phyloP scores from a whole-genome alignment of 768 basidiomycete genomes.

The Thelephora ganbajun region DNA sequence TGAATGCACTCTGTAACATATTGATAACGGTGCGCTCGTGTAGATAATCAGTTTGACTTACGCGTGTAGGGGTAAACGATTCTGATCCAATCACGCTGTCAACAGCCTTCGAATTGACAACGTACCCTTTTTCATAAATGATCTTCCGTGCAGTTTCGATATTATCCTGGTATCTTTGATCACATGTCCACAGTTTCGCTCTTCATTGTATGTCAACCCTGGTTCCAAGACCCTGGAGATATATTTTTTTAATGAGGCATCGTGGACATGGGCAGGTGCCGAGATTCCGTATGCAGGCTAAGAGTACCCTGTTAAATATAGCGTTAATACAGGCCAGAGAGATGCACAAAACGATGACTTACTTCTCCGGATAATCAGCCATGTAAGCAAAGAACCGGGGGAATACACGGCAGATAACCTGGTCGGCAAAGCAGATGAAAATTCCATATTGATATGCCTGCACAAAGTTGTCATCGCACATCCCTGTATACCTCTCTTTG shows the following conservation, averaged over 20 bases:
- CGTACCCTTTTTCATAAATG: conserved; percentile 8
- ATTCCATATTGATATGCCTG: too few species aligned
- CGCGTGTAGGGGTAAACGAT: conserved; percentile 13
- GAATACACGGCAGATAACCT: conserved; percentile 11
- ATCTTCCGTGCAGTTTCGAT: too few species aligned
- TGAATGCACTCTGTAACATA: too few species aligned
- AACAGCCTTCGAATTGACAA: conserved; percentile 4
- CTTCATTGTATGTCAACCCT: conserved; percentile 3
- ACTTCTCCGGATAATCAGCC: too few species aligned
- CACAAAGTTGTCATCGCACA: too few species aligned
- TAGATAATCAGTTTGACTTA: too few species aligned
- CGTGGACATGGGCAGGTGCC: conserved; percentile 19
- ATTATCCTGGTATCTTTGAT: neutral
- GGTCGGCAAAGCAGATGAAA: conserved; percentile 15
- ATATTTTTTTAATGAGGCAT: conserved; percentile 10
- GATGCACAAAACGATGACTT: neutral
- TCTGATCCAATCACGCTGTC: conserved; percentile 6
- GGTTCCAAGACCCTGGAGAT: conserved; percentile 9
- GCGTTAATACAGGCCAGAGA: neutral
- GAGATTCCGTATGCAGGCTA: too few species aligned
- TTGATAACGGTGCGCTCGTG: neutral
- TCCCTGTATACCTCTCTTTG: too few species aligned
- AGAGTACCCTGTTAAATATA: too few species aligned
- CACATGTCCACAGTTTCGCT: neutral
- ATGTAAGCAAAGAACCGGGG: too few species aligned